Evolutionary conservation across 169 alveolate genomes (phyloP).

Genomic region (Cryptosporidium canis): DNA sequence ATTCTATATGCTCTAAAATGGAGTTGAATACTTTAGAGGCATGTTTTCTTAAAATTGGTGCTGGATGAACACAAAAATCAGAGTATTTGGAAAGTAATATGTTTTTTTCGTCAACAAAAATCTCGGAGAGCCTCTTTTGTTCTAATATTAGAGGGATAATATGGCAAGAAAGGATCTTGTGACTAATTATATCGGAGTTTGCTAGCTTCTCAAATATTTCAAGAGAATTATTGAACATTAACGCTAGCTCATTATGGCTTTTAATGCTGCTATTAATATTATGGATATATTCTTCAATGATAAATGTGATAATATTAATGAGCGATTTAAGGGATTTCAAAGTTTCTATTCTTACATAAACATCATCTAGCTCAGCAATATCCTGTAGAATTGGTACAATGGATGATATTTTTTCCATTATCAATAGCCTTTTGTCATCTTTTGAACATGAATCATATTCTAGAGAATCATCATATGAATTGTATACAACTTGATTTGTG

Average conservation of each 20-base stretch:
- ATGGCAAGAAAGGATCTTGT: slow-evolving; percentile 50
- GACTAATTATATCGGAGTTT: slow-evolving; percentile 40
- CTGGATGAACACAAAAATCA: slow-evolving; percentile 48
- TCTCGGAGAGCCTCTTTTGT: slow-evolving; percentile 28
- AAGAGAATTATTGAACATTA: slow-evolving; percentile 12
- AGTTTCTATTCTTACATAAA: slow-evolving; percentile 56
- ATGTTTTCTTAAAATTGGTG: slow-evolving; percentile 61
- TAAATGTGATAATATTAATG: slow-evolving; percentile 22
- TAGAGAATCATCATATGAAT: background rate
- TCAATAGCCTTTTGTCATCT: background rate
- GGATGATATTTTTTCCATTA: background rate
- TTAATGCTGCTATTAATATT: background rate
- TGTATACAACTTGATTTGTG: background rate
- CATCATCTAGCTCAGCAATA: slow-evolving; percentile 64
- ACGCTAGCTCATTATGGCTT: background rate
- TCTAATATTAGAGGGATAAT: slow-evolving; percentile 32
- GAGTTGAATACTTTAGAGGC: slow-evolving; percentile 36
- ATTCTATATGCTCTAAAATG: slow-evolving; percentile 48
- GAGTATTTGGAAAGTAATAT: slow-evolving; percentile 13
- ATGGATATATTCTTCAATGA: slow-evolving; percentile 11
- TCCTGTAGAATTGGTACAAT: slow-evolving; percentile 61
- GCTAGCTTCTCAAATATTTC: slow-evolving; percentile 32
- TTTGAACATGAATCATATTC: background rate
- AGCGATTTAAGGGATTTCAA: slow-evolving; percentile 39
- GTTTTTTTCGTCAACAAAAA: slow-evolving; percentile 34